These are phyloP conservation scores for Ceratobasidium sp. DNA, from an alignment of 1,284 basidiomycete species.

Conservation along the genomic window DNA sequence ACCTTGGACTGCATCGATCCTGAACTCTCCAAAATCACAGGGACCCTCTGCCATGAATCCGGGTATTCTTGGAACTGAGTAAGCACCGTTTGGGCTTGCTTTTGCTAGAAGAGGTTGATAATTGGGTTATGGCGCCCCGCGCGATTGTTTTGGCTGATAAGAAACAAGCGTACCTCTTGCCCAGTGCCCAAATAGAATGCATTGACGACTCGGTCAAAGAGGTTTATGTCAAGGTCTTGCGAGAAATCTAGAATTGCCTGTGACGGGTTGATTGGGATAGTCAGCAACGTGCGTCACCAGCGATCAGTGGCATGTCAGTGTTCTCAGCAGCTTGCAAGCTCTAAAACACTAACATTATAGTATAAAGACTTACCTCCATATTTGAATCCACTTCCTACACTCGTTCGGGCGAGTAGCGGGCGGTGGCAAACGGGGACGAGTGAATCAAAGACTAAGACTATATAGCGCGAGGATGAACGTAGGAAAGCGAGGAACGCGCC, in stretches of 20 bases:
- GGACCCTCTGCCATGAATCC: constrained; percentile 98
- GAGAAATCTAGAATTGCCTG: constrained; percentile 88
- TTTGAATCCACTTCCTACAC: not conserved
- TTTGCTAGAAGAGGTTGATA: constrained; percentile 66
- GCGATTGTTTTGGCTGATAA: constrained; percentile 25
- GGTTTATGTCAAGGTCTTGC: constrained; percentile 80
- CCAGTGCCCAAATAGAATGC: constrained; percentile 83
- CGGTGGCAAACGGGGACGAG: not conserved
- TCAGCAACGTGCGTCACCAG: constrained; percentile 1
- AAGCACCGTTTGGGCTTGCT: constrained; percentile 86
- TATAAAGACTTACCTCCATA: constrained; percentile 22
- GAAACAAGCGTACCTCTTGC: constrained; percentile 63
- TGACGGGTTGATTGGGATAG: not conserved
- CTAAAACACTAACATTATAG: not conserved
- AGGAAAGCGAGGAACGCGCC: constrained; percentile 31
- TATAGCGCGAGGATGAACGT: constrained; percentile 14
- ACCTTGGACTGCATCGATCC: constrained; percentile 92
- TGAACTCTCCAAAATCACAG: constrained; percentile 88
- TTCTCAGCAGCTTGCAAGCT: not conserved
- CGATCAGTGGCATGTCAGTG: constrained; percentile 31
- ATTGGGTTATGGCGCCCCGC: not conserved
- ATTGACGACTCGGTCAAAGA: constrained; percentile 86
- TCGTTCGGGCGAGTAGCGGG: constrained; percentile 1
- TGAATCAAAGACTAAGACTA: not conserved
- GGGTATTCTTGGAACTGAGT: constrained; percentile 97